Conservation (phyloP, 2,329 filamentous ascomycete species). For the Ophiostoma australiae region DNA sequence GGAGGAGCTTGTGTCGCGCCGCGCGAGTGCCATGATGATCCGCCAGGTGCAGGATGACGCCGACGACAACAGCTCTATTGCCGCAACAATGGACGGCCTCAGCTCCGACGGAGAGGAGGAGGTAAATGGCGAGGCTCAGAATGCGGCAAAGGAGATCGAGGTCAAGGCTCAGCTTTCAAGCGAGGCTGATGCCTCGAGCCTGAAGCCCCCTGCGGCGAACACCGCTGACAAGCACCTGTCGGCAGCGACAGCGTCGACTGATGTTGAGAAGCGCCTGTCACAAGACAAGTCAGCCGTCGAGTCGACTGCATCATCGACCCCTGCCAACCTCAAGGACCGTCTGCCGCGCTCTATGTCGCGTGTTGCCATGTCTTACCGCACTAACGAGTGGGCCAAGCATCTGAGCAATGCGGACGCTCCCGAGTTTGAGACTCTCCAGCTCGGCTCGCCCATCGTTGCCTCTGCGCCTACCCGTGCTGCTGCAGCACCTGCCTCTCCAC, state of each 20-base stretch:
- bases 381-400: constrained; percentile 95
- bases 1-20: constrained; percentile 44
- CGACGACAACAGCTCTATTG: constrained; percentile 50
- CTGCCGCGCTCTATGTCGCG: constrained; percentile 69
- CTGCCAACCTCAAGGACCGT: constrained; percentile 50
- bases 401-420: constrained; percentile 71
- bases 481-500: background rate
- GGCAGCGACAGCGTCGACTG: constrained; percentile 7
- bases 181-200: constrained; percentile 13
- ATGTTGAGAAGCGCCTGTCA: constrained; percentile 16
- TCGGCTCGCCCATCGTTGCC: constrained; percentile 37
- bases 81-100: constrained; percentile 53
- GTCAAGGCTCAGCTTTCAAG: constrained; percentile 20
- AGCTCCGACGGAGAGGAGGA: constrained; percentile 42
- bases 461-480: background rate
- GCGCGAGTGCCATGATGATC: constrained; percentile 32
- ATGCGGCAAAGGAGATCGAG: constrained; percentile 34
- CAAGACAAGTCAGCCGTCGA: constrained; percentile 32
- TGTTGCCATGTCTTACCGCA: constrained; percentile 76
- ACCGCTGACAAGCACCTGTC: constrained; percentile 5
- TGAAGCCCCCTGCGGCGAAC: background rate
- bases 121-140: constrained; percentile 29
- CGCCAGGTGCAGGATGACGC: constrained; percentile 35
- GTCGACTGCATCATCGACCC: constrained; percentile 40
- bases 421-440: constrained; percentile 55